These are phyloP conservation scores for Epipyxis sp. DNA, from an alignment of 108 stramenopile genomes.

Conservation along the genomic window DNA sequence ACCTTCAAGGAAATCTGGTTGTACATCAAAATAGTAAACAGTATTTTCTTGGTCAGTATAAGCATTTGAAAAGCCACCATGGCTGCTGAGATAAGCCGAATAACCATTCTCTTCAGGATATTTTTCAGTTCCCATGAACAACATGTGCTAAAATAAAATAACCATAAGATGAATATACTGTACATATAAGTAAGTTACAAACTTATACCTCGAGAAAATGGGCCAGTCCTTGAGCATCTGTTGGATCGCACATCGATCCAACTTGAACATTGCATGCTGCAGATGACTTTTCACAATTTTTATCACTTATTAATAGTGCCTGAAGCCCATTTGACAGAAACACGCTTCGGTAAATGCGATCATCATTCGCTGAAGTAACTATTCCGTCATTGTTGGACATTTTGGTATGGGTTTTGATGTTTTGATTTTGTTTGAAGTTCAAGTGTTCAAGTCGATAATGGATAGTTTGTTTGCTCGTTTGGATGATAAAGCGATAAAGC, in stretches of 20 bases:
- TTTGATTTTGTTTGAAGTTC: no score
- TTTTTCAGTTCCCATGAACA: slow-evolving; percentile 57
- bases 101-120: slow-evolving; percentile 54
- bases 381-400: no score
- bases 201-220: slow-evolving; percentile 64
- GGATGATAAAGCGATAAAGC: no score
- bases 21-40: slow-evolving; percentile 82
- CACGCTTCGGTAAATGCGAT: not conserved
- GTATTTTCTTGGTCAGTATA: slow-evolving; percentile 89
- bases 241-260: slow-evolving; percentile 69
- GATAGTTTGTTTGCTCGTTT: no score
- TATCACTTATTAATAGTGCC: slow-evolving; percentile 75
- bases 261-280: slow-evolving; percentile 86
- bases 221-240: slow-evolving; percentile 75
- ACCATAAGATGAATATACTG: not conserved
- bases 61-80: slow-evolving; percentile 91
- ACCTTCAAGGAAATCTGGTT: slow-evolving; percentile 70
- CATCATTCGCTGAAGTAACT: slow-evolving; percentile 19
- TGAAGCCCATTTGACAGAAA: slow-evolving; percentile 46
- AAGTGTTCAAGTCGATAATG: no score
- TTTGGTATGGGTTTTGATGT: no score
- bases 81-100: slow-evolving; percentile 59
- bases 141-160: no score
- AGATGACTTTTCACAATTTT: slow-evolving; percentile 67
- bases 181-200: not conserved